Conservation (phyloP, 441 rosid species). For the Erodium moschatum region DNA sequence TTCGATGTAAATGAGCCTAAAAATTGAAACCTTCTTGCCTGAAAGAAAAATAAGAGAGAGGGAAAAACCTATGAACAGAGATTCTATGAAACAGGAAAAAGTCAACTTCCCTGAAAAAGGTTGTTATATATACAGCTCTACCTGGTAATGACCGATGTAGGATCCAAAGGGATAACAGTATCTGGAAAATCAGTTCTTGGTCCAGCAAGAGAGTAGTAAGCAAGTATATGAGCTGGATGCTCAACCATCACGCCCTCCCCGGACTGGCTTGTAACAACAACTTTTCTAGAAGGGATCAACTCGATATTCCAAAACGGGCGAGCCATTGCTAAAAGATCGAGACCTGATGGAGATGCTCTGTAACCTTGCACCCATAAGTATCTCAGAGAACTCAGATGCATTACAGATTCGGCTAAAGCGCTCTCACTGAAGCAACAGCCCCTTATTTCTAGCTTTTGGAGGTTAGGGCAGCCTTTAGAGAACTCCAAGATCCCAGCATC, state of each 20-base stretch:
- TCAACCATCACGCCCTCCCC: constrained; percentile 36
- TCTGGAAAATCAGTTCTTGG: constrained; percentile 72
- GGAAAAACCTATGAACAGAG: constrained; percentile 26
- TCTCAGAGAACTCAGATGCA: constrained; percentile 58
- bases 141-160: constrained; percentile 6
- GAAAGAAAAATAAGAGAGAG: constrained; percentile 12
- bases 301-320: constrained; percentile 95
- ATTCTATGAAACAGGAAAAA: constrained; percentile 4
- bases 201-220: constrained; percentile 86
- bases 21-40: constrained; percentile 23
- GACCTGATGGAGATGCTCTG: constrained; percentile 38
- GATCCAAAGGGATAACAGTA: constrained; percentile 48
- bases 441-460: constrained; percentile 83
- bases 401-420: constrained; percentile 57
- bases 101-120: constrained; percentile 7
- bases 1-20: constrained; percentile 7
- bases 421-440: constrained; percentile 74
- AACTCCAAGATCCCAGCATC: constrained; percentile 67
- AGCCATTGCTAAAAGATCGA: constrained; percentile 56
- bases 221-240: constrained; percentile 80
- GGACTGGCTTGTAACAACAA: constrained; percentile 16
- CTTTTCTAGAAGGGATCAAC: constrained; percentile 57
- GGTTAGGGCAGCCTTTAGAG: constrained; percentile 70
- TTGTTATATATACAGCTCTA: constrained; percentile 33
- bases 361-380: constrained; percentile 92